Base-by-base conservation (phyloP, 306 rosid genomes). In the Medicago arabica region DNA sequence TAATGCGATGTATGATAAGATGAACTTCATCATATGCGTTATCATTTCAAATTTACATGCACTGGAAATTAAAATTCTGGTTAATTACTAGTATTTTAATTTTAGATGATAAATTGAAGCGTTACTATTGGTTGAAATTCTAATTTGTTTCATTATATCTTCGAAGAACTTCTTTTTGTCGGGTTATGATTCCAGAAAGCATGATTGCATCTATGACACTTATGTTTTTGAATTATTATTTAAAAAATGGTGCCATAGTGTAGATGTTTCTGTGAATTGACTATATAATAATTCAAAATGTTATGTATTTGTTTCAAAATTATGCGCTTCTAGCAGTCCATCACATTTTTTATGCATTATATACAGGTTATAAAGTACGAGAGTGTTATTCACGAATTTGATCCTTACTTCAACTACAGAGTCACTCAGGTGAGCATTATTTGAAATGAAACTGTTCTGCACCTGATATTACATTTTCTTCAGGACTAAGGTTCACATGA, bases 331-430 rank as follows among this genome's bases (percentile, higher is more conserved):
- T 62, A 59, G 39, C 55, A 62, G 17, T 54, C n/a, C 13, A 5
- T 78, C 55, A 71, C 47, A 31, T 79, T 74, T 79, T 72, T 34
- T 46, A 14, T 75, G 67, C 41, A 55, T 68, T 80, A 72, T 83
- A 11, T 85, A 39, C 97, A 96, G 99, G 99, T 95, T 55, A 95
- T 95, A 65, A 95, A 95, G 86, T 95, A 95, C 39, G 98, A 95
- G 89, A 95, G 98, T 67, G 98, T 95, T 67, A 95, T 95, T 76
- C 98, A 95, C 18, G 98, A 95, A 80, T 95, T 95, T 51, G 98
- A 95, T 86, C 98, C 98, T 69, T 95, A 95, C 79, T 95, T 95
- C 89, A 95, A 95, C 82, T 95, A 95, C 71, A 87, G 98, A 83
- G 98, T 95, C 83, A 95, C 99, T 53, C 99, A 96, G 99, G 99